These are phyloP conservation scores for Globisporangium spiculum DNA, from an alignment of 352 stramenopile genomes.

Conservation along the genomic window DNA sequence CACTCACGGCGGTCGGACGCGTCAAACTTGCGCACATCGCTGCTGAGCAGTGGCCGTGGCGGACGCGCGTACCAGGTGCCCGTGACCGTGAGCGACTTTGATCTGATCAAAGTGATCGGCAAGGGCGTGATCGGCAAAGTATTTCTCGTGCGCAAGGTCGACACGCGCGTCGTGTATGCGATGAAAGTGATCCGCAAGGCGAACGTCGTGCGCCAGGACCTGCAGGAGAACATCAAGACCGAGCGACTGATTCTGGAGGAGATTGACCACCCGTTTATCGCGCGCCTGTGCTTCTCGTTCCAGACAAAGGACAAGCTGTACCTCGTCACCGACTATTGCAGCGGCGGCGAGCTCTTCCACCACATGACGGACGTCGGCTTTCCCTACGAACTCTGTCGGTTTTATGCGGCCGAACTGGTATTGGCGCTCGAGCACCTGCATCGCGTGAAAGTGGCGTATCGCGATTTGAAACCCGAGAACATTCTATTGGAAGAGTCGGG, in stretches of 20 bases:
- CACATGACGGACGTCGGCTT: constrained; percentile 93
- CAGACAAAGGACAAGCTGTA: constrained; percentile 92
- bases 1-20: constrained; percentile 15
- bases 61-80: constrained; percentile 25
- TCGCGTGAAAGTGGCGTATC: constrained; percentile 93
- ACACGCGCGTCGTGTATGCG: constrained; percentile 91
- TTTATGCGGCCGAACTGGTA: constrained; percentile 97
- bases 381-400: constrained; percentile 66
- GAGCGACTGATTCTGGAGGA: constrained; percentile 98
- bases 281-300: constrained; percentile 96
- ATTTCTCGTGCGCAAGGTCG: constrained; percentile 82
- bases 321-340: constrained; percentile 89
- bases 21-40: constrained; percentile 56
- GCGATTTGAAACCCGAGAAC: constrained; percentile 98
- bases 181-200: constrained; percentile 99
- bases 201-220: constrained; percentile 90
- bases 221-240: constrained; percentile 94
- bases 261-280: constrained; percentile 98
- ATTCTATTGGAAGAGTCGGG: constrained; percentile 84
- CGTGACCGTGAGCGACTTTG: constrained; percentile 83
- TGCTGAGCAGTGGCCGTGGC: constrained; percentile 38
- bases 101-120: constrained; percentile 82
- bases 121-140: constrained; percentile 89
- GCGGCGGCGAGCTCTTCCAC: constrained; percentile 97
- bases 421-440: constrained; percentile 95